These are phyloP conservation scores for Clarkia xantiana DNA, from an alignment of 345 rosid species.

Conservation along the genomic window DNA sequence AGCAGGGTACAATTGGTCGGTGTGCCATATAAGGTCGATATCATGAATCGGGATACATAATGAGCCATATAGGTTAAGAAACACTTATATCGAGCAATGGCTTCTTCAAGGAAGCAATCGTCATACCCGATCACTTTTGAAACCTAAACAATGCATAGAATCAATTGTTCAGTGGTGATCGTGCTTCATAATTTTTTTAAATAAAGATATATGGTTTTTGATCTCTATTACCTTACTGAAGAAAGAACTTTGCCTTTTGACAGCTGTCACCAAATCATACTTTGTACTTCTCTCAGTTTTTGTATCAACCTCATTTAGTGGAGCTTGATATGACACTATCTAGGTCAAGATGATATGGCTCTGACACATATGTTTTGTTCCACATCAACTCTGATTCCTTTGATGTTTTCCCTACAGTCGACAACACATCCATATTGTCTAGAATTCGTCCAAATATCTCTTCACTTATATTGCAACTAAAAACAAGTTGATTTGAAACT, in stretches of 20 bases:
- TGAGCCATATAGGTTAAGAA: constrained; percentile 14
- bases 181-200: too few relatives aligned
- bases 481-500: constrained; percentile 3
- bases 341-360: constrained; percentile 58
- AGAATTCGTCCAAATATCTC: too few relatives aligned
- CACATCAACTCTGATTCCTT: too few relatives aligned
- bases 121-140: too few relatives aligned
- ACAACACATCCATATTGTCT: too few relatives aligned
- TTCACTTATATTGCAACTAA: constrained; percentile 61
- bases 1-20: not conserved
- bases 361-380: constrained; percentile 45
- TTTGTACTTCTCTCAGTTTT: not conserved
- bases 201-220: too few relatives aligned
- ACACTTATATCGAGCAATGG: constrained; percentile 18
- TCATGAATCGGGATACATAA: constrained; percentile 21
- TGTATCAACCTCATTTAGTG: not conserved
- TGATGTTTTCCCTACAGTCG: too few relatives aligned
- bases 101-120: constrained; percentile 15
- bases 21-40: constrained; percentile 16
- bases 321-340: too few relatives aligned
- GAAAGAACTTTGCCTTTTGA: too few relatives aligned
- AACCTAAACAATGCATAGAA: constrained; percentile 14
- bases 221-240: too few relatives aligned
- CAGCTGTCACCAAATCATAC: not conserved
- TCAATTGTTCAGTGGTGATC: too few relatives aligned